Base-by-base conservation (phyloP, 306 rosid genomes). In the Malus asiatica region DNA sequence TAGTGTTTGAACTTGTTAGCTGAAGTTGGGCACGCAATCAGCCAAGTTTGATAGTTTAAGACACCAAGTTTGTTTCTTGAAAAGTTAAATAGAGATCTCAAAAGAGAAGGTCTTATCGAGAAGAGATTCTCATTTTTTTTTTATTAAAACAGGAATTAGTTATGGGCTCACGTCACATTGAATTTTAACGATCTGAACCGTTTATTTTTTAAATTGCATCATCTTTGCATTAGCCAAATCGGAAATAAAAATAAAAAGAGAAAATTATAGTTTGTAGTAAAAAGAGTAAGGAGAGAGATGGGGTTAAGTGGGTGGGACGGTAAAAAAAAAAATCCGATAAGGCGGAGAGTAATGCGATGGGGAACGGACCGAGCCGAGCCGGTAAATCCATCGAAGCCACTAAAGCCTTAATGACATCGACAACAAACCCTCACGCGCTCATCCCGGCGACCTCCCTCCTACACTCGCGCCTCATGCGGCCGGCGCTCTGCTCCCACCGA, bases 391-490 rank as follows among this genome's bases (percentile, higher is more conserved):
- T 83, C 84, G 38, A 83, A 90, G 93, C 93, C 86, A 79, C 81
- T 68, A 68, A 76, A 77, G 78, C 71, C 38, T 76, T 66, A 76
- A 79, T 77, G 77, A 60, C 11, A 73, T 73, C 68, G 77, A 73
- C 77, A 70, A 70, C 4, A 59, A 72, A 70, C 74, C 68, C 67
- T 60, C 78, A 82, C 89, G 93, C 83, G 86, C 82, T 60, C 70
- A 40, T 58, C 76, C 87, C 87, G 85, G 87, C 84, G 81, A 86
- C 85, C 86, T 81, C 71, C 75, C 66, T 52, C 88, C 90, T 76
- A 75, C 87, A 53, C 96, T 88, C 81, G 89, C 87, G 88, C 86
- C 88, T 87, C 87, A 66, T 81, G 69, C 87, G 79, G 87, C 89
- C 89, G 93, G 91, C 90, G 78, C 84, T 82, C 52, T 42, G 62